Base-by-base conservation (phyloP, 805 yeast genomes). In the Starmerella davenportii region DNA sequence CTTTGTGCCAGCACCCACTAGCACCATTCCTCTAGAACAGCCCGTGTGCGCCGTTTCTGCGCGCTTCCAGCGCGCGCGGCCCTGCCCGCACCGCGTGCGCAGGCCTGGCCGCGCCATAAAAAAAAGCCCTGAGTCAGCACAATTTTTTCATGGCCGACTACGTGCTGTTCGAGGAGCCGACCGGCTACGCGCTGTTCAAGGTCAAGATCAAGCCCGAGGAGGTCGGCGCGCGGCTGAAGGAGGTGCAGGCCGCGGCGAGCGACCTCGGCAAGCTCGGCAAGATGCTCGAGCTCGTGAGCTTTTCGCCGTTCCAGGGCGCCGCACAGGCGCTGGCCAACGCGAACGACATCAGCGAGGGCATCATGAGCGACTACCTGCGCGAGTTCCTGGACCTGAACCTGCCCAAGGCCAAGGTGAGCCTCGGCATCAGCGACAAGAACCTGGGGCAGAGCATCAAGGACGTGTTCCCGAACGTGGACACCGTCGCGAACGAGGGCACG, bases 291-390 rank as follows among this genome's bases (percentile, higher is more conserved):
- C 71, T 90, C 41, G 92, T 81, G 21, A 79, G 94, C 14, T 90
- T 90, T 64, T 93, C 95, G 43, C 98, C 98, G 37, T 90, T 90
- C 72, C 85, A 90, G 64, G 95, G 95, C 55, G 98, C 98, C 44
- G 96, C 98, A 38, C 96, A 90, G 63, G 98, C 98, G 44, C 72
- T 90, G 55, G 96, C 87, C 63, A 90, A 90, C 58, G 95, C 96
- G 51, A 90, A 90, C 58, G 96, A 90, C 58, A 79, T 90, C 52
- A 80, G 94, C 49, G 98, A 90, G 65, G 98, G 98, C 56, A 70
- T 85, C 52, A 93, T 87, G 41, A 78, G 85, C 43, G 96, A 90
- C 52, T 80, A 79, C 63, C 72, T 90, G 63, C 82, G 81, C 61
- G 73, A 92, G 30, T 70, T 90, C 40, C 65, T 90, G 51, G 96